Percentiles rank a stretch among this genome's conserved stretches.
These are phyloP conservation scores for Beauveria sp. DNA, from an alignment of 2,329 filamentous ascomycete genomes.

Conservation along the genomic window DNA sequence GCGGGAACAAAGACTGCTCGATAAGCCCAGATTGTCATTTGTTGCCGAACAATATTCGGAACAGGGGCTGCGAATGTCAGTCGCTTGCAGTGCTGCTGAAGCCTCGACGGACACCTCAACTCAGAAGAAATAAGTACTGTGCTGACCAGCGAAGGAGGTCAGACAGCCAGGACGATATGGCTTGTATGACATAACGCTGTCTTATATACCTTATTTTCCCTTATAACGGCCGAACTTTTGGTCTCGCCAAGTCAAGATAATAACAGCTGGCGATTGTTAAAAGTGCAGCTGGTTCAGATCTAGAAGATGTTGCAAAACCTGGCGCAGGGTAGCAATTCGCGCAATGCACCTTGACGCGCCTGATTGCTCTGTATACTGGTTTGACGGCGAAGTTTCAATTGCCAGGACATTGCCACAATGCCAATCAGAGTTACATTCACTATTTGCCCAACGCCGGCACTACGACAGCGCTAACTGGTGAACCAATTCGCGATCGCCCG, in stretches of 20 bases:
- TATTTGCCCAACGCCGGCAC: not conserved
- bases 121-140: not conserved
- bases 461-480: not conserved
- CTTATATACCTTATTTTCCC: not conserved
- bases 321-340: no score
- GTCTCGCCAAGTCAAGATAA: not conserved
- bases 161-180: not conserved
- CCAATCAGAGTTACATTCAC: not conserved
- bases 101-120: not conserved
- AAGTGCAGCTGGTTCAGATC: not conserved
- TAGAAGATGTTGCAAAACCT: no score
- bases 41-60: no score
- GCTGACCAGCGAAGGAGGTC: not conserved
- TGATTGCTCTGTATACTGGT: not conserved
- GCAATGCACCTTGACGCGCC: no score
- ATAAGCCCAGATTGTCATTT: no score
- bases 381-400: not conserved
- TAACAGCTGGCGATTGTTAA: no score
- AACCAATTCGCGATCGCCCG: not conserved
- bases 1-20: no score
- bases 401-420: no score
- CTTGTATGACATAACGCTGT: not conserved
- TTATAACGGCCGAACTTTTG: not conserved
- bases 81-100: no score
- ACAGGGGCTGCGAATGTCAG: no score